Evolutionary conservation across 1,284 basidiomycete genomes (phyloP), one percentile per base, ranked within the genome.

Genomic region (Puccinia sorghi): DNA sequence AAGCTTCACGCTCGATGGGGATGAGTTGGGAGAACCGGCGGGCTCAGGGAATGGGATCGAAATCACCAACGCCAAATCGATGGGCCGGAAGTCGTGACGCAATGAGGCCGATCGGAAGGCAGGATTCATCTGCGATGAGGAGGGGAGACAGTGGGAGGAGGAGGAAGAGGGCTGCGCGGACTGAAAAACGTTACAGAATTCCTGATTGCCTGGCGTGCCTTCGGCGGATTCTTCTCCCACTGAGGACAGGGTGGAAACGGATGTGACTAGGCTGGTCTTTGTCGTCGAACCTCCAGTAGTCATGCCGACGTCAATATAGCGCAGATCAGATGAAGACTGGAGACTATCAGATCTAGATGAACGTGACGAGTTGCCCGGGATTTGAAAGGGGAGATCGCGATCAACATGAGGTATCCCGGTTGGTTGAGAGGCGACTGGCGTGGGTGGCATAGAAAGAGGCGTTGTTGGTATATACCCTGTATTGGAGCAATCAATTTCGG

Each of bases 1-100:
- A 69, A 91, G 83, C 85, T 96, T 97, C 82, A 97, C 88, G 72
- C 89, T 88, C 0, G 91, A 90, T 1, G 92, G 91, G 81, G 90
- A 91, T 15, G 89, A 90, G n/a, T 89, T 87, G 25, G 91, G 88
- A 63, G 86, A 87, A 6, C 25, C 57, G 20, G 37, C 8, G n/a
- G 54, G 52, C 11, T 75, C 43, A 43, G 69, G 43, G 7, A 90
- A 88, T 0, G 95, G 94, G 0, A 98, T 87, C 2, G 94, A 93
- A 56, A 98, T 86, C 77, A 97, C 92, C 72, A 98, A 88, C 82
- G 97, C 92, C 73, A 99, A 88, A 84, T 99, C 96, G 82, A 97
- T 87, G 0, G 94, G 89, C 0, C 94, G 46, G 11, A 70, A 52
- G 32, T 66, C 63, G 27, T 76, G 63, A 13, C 72, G 70, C 81